Percentiles rank a stretch among this genome's conserved stretches.
phyloP scores from a whole-genome alignment of 805 yeast species.

The Saccharomycopsis amapae region DNA sequence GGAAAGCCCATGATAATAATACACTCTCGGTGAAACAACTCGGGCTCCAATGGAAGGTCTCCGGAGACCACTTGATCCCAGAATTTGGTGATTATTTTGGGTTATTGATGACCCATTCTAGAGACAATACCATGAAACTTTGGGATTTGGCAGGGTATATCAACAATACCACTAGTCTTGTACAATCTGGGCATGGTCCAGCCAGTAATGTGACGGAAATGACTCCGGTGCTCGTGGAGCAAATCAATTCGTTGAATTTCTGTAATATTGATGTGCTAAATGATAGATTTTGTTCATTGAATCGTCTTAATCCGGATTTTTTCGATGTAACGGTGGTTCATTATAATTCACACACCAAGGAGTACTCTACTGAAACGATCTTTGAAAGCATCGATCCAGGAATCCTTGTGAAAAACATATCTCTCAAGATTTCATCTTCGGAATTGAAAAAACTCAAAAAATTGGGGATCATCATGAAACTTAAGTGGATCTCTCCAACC shows the following conservation, averaged over 20 bases:
- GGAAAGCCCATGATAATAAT: constrained; percentile 52
- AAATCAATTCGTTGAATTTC: constrained; percentile 69
- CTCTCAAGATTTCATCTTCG: too few relatives aligned
- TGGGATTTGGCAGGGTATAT: constrained; percentile 34
- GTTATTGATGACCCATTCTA: constrained; percentile 53
- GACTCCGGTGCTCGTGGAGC: constrained; percentile 40
- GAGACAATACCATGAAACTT: constrained; percentile 49
- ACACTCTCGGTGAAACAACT: constrained; percentile 44
- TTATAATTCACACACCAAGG: neutral
- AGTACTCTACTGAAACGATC: constrained; percentile 20
- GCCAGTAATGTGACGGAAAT: constrained; percentile 15
- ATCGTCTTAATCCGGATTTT: constrained; percentile 39
- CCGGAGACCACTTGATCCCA: neutral
- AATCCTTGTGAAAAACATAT: constrained; percentile 15
- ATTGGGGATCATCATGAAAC: constrained; percentile 63
- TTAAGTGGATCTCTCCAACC: constrained; percentile 32
- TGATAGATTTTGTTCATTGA: constrained; percentile 46
- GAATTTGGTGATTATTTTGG: constrained; percentile 29
- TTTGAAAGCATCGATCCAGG: constrained; percentile 20
- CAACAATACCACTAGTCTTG: constrained; percentile 23
- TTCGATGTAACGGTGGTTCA: constrained; percentile 25
- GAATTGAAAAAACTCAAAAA: constrained; percentile 28
- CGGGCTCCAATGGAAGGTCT: constrained; percentile 30
- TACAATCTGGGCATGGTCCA: constrained; percentile 24
- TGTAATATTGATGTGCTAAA: constrained; percentile 47